Evolutionary conservation across 2,329 filamentous ascomycete species (phyloP).

Genomic region (Colletotrichum nymphaeae): DNA sequence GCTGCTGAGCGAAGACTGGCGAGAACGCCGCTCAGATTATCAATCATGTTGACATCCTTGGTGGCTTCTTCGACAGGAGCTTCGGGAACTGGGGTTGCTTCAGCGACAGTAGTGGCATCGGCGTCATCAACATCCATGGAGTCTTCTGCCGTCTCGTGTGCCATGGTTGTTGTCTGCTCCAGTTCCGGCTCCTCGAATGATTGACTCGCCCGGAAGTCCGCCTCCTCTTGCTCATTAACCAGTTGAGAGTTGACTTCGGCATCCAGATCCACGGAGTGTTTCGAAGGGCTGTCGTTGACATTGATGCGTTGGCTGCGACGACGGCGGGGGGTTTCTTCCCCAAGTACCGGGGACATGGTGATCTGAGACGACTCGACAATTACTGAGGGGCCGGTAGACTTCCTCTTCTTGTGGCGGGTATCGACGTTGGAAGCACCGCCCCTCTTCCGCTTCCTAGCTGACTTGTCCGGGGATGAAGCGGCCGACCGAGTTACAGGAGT

Average conservation of each 20-base stretch:
- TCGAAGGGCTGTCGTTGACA: slow-evolving; percentile 12
- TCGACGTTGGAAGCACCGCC: slow-evolving; percentile 39
- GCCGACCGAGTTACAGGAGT: slow-evolving; percentile 26
- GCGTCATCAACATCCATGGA: slow-evolving; percentile 38
- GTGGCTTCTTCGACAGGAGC: slow-evolving; percentile 45
- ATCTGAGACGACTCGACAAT: slow-evolving; percentile 1
- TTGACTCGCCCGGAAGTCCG: slow-evolving; percentile 45
- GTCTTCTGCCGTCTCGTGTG: slow-evolving; percentile 33
- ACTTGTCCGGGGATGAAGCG: slow-evolving; percentile 37
- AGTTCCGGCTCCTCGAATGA: slow-evolving; percentile 39
- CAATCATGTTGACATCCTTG: slow-evolving; percentile 59
- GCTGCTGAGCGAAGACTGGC: slow-evolving; percentile 68
- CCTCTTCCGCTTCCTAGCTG: slow-evolving; percentile 45
- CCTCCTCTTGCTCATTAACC: slow-evolving; percentile 52
- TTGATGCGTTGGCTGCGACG: not conserved
- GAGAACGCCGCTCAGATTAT: slow-evolving; percentile 66
- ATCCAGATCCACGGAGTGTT: slow-evolving; percentile 46
- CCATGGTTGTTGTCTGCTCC: not conserved
- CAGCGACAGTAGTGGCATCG: not conserved
- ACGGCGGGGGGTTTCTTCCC: not conserved
- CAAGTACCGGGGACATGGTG: slow-evolving; percentile 8
- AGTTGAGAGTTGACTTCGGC: slow-evolving; percentile 56
- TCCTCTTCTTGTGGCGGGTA: slow-evolving; percentile 41
- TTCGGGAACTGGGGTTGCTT: not conserved
- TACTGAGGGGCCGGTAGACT: slow-evolving; percentile 12